These are phyloP conservation scores for Bisporella sp. DNA, from an alignment of 2,329 filamentous ascomycete genomes.

Conservation along the genomic window DNA sequence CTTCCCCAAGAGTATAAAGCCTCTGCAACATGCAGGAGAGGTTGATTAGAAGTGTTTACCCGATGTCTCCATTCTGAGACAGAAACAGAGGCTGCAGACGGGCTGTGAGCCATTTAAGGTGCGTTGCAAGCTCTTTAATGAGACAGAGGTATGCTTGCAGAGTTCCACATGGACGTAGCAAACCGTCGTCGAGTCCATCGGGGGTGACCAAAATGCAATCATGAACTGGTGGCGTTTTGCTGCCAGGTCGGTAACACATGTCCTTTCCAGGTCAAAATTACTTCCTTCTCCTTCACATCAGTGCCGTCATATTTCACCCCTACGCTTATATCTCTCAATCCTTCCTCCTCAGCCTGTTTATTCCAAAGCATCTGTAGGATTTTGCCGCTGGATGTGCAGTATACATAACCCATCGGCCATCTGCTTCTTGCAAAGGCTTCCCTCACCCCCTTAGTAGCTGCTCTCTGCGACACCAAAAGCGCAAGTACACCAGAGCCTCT, in stretches of 20 bases:
- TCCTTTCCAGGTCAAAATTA: constrained; percentile 47
- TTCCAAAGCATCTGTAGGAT: constrained; percentile 72
- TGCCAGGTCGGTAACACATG: constrained; percentile 13
- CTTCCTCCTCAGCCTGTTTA: constrained; percentile 49
- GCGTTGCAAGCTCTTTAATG: neutral
- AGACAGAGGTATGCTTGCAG: neutral
- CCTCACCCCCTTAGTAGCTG: constrained; percentile 72
- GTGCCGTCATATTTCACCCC: constrained; percentile 34
- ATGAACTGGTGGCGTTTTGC: neutral
- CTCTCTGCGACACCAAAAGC: constrained; percentile 59
- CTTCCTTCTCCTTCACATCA: constrained; percentile 27
- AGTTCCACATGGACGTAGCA: neutral
- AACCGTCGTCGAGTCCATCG: neutral
- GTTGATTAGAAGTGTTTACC: neutral
- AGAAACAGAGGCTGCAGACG: neutral
- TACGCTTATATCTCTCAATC: constrained; percentile 54
- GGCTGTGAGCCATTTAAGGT: neutral
- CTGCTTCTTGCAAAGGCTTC: constrained; percentile 61
- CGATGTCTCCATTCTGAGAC: neutral
- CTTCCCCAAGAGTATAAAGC: neutral
- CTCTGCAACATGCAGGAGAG: neutral
- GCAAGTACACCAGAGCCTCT: constrained; percentile 58
- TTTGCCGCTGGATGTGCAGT: constrained; percentile 49
- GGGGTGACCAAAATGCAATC: neutral
- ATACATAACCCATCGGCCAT: constrained; percentile 67